Conservation (phyloP, 345 rosid species). For the Microthlaspi erraticum region DNA sequence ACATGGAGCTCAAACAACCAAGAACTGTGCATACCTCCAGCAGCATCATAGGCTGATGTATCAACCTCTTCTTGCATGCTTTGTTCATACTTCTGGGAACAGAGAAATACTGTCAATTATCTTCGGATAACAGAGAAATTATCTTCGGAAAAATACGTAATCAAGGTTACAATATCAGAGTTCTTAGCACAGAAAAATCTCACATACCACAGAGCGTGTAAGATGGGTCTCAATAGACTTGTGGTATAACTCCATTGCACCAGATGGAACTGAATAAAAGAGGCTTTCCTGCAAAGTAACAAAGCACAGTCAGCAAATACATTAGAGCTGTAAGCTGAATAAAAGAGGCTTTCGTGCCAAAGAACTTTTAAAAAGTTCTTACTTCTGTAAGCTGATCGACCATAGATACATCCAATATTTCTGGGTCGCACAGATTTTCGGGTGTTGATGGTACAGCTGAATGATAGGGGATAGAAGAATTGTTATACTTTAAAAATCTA, state of each 20-base stretch:
- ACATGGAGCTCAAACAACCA: slow-evolving; percentile 34
- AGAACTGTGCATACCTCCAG: slow-evolving; percentile 62
- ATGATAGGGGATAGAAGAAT: slow-evolving; percentile 54
- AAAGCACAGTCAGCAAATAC: slow-evolving; percentile 34
- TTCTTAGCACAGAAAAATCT: slow-evolving; percentile 24
- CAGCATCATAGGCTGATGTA: slow-evolving; percentile 69
- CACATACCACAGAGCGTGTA: slow-evolving; percentile 46
- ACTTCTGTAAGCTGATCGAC: slow-evolving; percentile 87
- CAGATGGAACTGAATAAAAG: slow-evolving; percentile 83
- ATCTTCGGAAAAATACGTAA: slow-evolving; percentile 23
- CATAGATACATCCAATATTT: slow-evolving; percentile 62
- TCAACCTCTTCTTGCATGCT: slow-evolving; percentile 89
- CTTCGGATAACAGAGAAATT: slow-evolving; percentile 21
- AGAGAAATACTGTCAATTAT: slow-evolving; percentile 17
- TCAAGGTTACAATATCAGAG: slow-evolving; percentile 31
- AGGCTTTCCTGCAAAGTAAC: slow-evolving; percentile 79
- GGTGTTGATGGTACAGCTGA: slow-evolving; percentile 70
- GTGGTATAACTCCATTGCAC: slow-evolving; percentile 82
- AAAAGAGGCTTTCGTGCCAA: too few species aligned
- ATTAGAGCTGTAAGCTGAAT: neutral
- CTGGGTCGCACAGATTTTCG: slow-evolving; percentile 59
- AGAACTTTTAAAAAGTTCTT: slow-evolving; percentile 39
- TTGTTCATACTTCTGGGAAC: slow-evolving; percentile 69
- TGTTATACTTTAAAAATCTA: slow-evolving; percentile 70
- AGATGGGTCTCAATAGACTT: slow-evolving; percentile 80